Base-by-base conservation (phyloP, 495 filamentous ascomycete species). In the Xylaria castorea region DNA sequence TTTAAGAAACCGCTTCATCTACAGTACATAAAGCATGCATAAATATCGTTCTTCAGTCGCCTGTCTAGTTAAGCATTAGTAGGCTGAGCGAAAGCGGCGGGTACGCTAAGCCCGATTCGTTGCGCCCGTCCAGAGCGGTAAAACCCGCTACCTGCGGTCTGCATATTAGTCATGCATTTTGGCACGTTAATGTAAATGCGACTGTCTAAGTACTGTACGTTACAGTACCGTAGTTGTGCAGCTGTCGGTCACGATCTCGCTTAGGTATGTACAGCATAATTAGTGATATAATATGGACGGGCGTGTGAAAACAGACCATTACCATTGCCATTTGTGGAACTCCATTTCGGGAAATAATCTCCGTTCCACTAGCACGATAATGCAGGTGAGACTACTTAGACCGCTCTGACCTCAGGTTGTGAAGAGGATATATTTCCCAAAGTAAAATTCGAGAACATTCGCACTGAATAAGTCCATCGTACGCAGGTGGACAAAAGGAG, bases 261-360 rank as follows among this genome's bases (percentile, higher is more conserved):
- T 25, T 38, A 38, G 16, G n/a, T n/a, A n/a, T n/a, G 51, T 11
- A 16, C 5, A 32, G 1, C 25, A 57, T 60, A 60, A n/a, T n/a
- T 16, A 22, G 18, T 38, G 16, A 38, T 32, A 57, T 60, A 60
- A 60, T 60, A 36, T 34, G 16, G 55, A 20, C 6, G 55, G 55
- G 12, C 53, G 30, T 34, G 30, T 34, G 27, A 32, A 34, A 60
- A n/a, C 32, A 38, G 30, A 60, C 44, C 12, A 58, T 60, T n/a
- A 20, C 32, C 32, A 36, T 60, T 60, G 20, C 18, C 32, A 32
- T 36, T 36, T 36, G 30, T 30, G 57, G 57, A 34, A 60, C 32
- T n/a, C 55, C 55, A 27, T 58, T 60, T 60, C 57, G 34, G 57
- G 32, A 4, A 38, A 32, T 6, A 20, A 60, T 60, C 57, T 60